These are phyloP conservation scores for Diddensiella transvaalensis DNA, from an alignment of 805 yeast genomes.

Conservation along the genomic window DNA sequence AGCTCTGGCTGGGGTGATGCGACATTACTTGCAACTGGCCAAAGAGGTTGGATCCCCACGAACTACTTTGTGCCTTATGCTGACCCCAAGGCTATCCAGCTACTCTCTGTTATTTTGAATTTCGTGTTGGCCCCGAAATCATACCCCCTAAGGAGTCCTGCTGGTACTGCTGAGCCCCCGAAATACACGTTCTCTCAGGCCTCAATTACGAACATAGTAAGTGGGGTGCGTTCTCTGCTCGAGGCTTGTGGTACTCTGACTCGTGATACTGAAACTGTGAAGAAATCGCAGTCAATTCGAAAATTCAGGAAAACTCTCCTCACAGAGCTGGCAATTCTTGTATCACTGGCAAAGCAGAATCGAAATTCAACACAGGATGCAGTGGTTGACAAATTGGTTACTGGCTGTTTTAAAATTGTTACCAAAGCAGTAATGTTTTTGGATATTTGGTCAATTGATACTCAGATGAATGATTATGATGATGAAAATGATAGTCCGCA, in stretches of 20 bases:
- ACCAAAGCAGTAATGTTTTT: constrained; percentile 33
- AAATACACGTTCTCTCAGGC: constrained; percentile 33
- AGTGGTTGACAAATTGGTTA: constrained; percentile 32
- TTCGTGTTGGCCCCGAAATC: constrained; percentile 35
- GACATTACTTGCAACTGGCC: constrained; percentile 34
- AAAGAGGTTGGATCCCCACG: constrained; percentile 43
- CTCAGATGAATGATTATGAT: constrained; percentile 12
- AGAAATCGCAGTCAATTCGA: constrained; percentile 29
- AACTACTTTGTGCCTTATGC: constrained; percentile 38
- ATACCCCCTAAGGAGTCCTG: constrained; percentile 17
- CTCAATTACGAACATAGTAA: constrained; percentile 36
- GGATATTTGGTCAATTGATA: constrained; percentile 29
- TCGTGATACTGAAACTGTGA: constrained; percentile 33
- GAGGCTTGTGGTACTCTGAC: constrained; percentile 34
- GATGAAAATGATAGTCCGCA: constrained; percentile 6
- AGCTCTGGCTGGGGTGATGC: constrained; percentile 45
- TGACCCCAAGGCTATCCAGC: constrained; percentile 35
- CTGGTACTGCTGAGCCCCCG: constrained; percentile 7
- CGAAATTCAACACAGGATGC: constrained; percentile 29
- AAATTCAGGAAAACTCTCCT: constrained; percentile 36
- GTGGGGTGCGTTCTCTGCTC: constrained; percentile 37
- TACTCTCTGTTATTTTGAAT: constrained; percentile 35
- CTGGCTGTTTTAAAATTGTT: constrained; percentile 32
- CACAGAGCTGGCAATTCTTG: constrained; percentile 39
- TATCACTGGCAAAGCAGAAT: constrained; percentile 35